Evolutionary conservation across 257 asterid species (phyloP).

Genomic region (Solanum infundibuliforme): DNA sequence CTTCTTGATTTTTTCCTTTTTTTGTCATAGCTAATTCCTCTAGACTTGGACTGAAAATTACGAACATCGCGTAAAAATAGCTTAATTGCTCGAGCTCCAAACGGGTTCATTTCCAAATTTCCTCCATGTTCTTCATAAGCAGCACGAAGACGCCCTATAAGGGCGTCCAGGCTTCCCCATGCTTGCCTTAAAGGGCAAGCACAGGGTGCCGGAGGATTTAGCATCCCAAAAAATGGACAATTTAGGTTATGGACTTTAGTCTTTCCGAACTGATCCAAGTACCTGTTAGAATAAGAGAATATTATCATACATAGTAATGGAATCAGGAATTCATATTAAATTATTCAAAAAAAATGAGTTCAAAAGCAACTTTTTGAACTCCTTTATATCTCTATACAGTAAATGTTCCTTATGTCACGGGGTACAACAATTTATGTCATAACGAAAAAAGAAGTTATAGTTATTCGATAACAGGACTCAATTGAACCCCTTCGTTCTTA

Average conservation of each 20-base stretch:
- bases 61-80: slow-evolving; percentile 29
- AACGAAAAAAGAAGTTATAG: neutral
- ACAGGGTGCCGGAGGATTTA: slow-evolving; percentile 20
- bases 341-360: neutral
- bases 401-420: neutral
- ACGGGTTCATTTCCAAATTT: slow-evolving; percentile 24
- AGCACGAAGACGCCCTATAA: slow-evolving; percentile 31
- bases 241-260: slow-evolving; percentile 29
- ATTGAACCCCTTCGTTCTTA: no score
- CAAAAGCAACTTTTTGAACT: neutral
- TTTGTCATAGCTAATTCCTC: slow-evolving; percentile 34
- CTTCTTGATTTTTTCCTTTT: slow-evolving; percentile 20
- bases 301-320: neutral
- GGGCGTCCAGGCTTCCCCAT: slow-evolving; percentile 33
- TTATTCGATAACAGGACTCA: no score
- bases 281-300: neutral
- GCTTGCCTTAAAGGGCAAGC: slow-evolving; percentile 32
- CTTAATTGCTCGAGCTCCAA: slow-evolving; percentile 18
- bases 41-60: slow-evolving; percentile 30
- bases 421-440: neutral
- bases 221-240: slow-evolving; percentile 28
- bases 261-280: slow-evolving; percentile 29
- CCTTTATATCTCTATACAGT: neutral
- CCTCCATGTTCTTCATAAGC: slow-evolving; percentile 36
- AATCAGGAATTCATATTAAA: neutral